Conservation (phyloP, 2,329 filamentous ascomycete genomes). For the Fusarium sp. region DNA sequence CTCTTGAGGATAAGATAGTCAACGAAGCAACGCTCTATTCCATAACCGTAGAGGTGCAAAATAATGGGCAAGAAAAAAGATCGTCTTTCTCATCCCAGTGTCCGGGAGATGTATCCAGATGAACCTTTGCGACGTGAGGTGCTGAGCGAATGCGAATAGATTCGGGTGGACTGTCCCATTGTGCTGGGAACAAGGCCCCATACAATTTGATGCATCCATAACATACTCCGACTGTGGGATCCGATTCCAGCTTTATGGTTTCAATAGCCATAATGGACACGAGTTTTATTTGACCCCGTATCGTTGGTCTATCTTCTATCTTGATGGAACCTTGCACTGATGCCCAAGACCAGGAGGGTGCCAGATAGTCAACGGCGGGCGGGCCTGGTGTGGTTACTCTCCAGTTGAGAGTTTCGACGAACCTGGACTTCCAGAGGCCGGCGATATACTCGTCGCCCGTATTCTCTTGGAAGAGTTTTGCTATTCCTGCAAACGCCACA, state of each 20-base stretch:
- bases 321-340: not conserved
- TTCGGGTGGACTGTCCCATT: not conserved
- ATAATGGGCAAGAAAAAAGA: not conserved
- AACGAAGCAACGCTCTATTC: not conserved
- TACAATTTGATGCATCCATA: not conserved
- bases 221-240: not conserved
- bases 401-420: not conserved
- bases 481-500: not conserved
- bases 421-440: not conserved
- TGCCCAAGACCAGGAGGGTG: not conserved
- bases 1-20: not conserved
- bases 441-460: not conserved
- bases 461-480: not conserved
- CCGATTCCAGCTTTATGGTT: not conserved
- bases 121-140: not conserved
- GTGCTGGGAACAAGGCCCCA: not conserved
- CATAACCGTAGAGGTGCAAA: not conserved
- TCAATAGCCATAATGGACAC: not conserved
- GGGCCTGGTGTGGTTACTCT: not conserved
- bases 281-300: rapidly evolving
- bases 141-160: not conserved
- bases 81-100: rapidly evolving
- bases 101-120: not conserved
- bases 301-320: not conserved
- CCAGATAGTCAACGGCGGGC: not conserved